A percentile compares a stretch with the other conserved stretches of the same genome.
phyloP scores from a whole-genome alignment of 495 filamentous ascomycete genomes.

The Clohesyomyces aquaticus region DNA sequence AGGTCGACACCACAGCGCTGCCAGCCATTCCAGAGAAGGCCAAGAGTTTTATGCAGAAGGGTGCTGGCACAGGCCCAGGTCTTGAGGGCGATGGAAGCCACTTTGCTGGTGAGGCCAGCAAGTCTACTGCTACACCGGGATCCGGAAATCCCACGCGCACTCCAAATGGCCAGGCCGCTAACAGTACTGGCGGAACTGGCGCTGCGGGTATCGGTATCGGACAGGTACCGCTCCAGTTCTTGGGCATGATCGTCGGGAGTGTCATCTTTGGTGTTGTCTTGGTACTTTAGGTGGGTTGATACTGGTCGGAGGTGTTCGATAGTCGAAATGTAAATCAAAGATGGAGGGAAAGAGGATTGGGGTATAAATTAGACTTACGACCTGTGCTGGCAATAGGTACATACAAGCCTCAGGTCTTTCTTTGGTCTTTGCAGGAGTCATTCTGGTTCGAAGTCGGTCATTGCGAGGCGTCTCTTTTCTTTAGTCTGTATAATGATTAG shows the following conservation, averaged over 20 bases:
- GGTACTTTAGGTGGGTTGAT: conserved; percentile 10
- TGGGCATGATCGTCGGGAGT: conserved; percentile 24
- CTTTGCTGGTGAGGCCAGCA: conserved; percentile 62
- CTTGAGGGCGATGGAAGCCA: conserved; percentile 71
- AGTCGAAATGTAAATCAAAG: neutral
- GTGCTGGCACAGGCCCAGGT: conserved; percentile 70
- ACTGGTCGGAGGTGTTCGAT: neutral
- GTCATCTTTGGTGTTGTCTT: conserved; percentile 21
- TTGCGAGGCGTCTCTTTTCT: neutral
- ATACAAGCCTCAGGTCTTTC: neutral
- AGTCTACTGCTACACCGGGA: conserved; percentile 62
- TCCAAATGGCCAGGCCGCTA: conserved; percentile 34
- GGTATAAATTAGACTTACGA: neutral
- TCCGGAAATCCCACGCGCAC: conserved; percentile 57
- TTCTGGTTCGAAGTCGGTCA: neutral
- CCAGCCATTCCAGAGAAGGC: conserved; percentile 69
- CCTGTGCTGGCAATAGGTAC: conserved; percentile 1
- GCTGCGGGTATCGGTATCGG: conserved; percentile 15
- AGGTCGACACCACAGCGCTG: conserved; percentile 67
- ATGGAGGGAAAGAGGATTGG: neutral
- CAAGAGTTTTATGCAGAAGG: conserved; percentile 66
- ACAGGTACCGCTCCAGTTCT: conserved; percentile 17
- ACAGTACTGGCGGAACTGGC: neutral
- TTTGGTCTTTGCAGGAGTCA: neutral
- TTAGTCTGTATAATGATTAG: too few species aligned